Percentiles rank a stretch among this genome's conserved stretches.
phyloP scores from a whole-genome alignment of 352 stramenopile genomes.

The Phytophthora uliginosa region DNA sequence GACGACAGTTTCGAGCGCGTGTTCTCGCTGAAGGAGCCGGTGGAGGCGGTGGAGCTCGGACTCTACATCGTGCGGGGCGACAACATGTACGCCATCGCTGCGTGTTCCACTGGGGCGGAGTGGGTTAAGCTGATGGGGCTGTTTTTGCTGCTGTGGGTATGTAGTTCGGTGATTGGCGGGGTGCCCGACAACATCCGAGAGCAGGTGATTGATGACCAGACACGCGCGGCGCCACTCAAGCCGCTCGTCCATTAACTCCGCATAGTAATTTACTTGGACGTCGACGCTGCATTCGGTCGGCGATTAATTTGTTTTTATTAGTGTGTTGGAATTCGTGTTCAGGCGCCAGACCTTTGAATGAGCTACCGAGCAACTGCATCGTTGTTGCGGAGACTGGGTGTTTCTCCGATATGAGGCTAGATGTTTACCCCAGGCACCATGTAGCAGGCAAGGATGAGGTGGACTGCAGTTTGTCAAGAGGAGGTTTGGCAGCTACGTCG shows the following conservation, averaged over 20 bases:
- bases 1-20: slow-evolving; percentile 96
- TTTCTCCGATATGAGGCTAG: too few species aligned
- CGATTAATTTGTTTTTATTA: background rate
- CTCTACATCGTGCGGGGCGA: slow-evolving; percentile 96
- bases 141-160: slow-evolving; percentile 10
- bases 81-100: slow-evolving; percentile 85
- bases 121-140: background rate
- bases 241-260: slow-evolving; percentile 91
- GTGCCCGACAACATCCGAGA: slow-evolving; percentile 91
- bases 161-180: slow-evolving; percentile 86
- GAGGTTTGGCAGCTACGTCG: too few species aligned
- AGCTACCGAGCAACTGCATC: too few species aligned
- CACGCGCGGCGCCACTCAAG: slow-evolving; percentile 90
- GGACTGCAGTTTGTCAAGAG: too few species aligned
- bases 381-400: too few species aligned
- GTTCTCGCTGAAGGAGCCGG: slow-evolving; percentile 91
- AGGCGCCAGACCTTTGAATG: background rate
- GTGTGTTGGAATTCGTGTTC: background rate
- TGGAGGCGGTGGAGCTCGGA: slow-evolving; percentile 92
- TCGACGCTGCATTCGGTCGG: background rate
- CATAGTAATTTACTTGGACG: slow-evolving; percentile 50
- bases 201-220: slow-evolving; percentile 91
- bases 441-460: too few species aligned
- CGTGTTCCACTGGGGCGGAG: background rate
- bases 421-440: too few species aligned